Conservation (phyloP, 73 alveolate genomes). For the Uronychia setigera region DNA sequence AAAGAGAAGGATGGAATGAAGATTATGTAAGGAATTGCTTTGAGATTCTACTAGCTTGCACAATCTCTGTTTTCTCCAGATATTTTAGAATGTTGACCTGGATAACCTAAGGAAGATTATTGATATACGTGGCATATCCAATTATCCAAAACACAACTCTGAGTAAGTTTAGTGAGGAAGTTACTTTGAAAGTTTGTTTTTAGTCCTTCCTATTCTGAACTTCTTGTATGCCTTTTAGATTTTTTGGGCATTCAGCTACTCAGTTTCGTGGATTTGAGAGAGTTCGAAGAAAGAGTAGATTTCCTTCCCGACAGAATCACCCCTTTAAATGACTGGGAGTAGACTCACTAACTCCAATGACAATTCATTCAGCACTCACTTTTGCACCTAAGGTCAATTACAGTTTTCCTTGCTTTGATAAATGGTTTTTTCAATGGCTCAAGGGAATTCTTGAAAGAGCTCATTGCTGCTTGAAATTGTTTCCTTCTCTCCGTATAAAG, state of each 20-base stretch:
- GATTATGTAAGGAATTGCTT: background rate
- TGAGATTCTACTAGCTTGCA: background rate
- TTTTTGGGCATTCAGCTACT: background rate
- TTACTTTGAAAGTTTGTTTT: background rate
- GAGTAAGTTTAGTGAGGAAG: too few species aligned
- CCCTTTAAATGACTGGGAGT: too few species aligned
- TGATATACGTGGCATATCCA: background rate
- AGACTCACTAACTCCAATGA: background rate
- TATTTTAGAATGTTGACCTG: background rate
- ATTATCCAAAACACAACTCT: background rate
- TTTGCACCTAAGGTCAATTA: background rate
- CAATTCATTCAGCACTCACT: background rate
- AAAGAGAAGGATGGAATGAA: background rate
- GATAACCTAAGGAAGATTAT: background rate
- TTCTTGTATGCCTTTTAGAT: background rate
- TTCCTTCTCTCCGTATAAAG: background rate
- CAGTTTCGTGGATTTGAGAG: background rate
- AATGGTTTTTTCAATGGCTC: background rate
- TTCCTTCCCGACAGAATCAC: too few species aligned
- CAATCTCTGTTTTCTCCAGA: background rate
- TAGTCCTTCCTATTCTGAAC: background rate
- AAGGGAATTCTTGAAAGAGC: background rate
- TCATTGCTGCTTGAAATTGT: background rate
- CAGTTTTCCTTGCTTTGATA: background rate
- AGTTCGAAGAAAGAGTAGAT: background rate